Evolutionary conservation across 371 early-diverging fungal species (phyloP), one percentile per base, ranked within the genome.

Genomic region (Thermomucor indicae-seudaticae): DNA sequence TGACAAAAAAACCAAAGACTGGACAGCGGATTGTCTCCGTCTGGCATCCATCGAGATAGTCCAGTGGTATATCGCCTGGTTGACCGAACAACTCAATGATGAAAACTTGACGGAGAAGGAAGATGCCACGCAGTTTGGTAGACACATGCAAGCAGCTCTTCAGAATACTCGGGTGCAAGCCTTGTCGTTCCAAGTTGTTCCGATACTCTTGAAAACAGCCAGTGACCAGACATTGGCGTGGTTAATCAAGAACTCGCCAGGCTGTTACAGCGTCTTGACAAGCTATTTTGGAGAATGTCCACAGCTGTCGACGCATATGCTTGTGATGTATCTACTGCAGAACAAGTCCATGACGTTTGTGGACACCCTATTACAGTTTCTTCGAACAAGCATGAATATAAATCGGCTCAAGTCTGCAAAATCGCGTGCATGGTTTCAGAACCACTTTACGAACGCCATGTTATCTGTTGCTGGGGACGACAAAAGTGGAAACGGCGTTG

Each of bases 381-480:
- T 71, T 5, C 40, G 57, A 24, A 47, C 48, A 1, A 45, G 47
- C 8, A 57, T 66, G 57, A 25, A 43, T 8, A 55, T 53, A 8
- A 42, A 43, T 1, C 49, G 42, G 19, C 40, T 49, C 0, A 43
- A 31, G 17, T 42, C 16, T 14, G 11, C n/a, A 27, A 28, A 24
- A 3, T 64, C 67, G 5, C 31, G 65, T 8, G 24, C 51, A 1
- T 72, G 72, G 72, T 72, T 72, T 32, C 38, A 45, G 12, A 53
- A 64, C 16, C 69, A 72, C 40, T 72, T 68, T 42, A 25, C 68
- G 22, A 47, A 46, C 1, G 45, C 55, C 24, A 37, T 72, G 2
- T 28, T 72, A 2, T 41, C 46, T 1, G 28, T 62, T 19, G 64
- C 63, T 4, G 57, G 61, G 16, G 34, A 34, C n/a, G 49, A 47